These are phyloP conservation scores for Mollisiaceae sp. DNA, from an alignment of 2,329 filamentous ascomycete species.

Conservation along the genomic window DNA sequence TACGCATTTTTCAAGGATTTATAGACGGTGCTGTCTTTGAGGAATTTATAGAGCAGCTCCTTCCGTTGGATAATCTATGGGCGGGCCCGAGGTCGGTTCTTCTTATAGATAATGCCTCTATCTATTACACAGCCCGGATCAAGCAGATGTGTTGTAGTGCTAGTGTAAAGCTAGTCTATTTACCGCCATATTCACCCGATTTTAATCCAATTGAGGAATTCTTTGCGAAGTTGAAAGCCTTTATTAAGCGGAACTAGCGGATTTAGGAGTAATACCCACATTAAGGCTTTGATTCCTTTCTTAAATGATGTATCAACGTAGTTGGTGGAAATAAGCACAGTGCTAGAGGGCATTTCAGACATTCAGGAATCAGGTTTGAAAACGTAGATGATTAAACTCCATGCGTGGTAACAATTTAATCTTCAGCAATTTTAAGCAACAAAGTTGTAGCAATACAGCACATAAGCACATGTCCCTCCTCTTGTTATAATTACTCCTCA, in stretches of 20 bases:
- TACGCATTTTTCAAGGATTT: slow-evolving; percentile 36
- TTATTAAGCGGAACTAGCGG: slow-evolving; percentile 38
- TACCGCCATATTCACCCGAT: slow-evolving; percentile 36
- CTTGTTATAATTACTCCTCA: slow-evolving; percentile 18
- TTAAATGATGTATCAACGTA: slow-evolving; percentile 36
- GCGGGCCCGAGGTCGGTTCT: slow-evolving; percentile 44
- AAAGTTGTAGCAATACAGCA: not conserved
- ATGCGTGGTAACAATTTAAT: not conserved
- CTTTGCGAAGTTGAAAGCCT: slow-evolving; percentile 37
- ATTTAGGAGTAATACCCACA: slow-evolving; percentile 25
- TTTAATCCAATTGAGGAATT: slow-evolving; percentile 39
- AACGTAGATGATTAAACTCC: not conserved
- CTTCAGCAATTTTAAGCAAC: not conserved
- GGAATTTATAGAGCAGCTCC: slow-evolving; percentile 42
- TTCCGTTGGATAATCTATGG: slow-evolving; percentile 41
- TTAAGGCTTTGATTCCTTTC: slow-evolving; percentile 34
- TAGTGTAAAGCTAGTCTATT: slow-evolving; percentile 33
- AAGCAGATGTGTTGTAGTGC: slow-evolving; percentile 38
- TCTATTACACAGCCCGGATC: slow-evolving; percentile 38
- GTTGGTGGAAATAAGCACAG: slow-evolving; percentile 32
- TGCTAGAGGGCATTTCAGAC: slow-evolving; percentile 24
- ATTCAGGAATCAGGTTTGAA: slow-evolving; percentile 20
- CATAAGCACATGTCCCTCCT: not conserved
- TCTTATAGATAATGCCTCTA: slow-evolving; percentile 45
- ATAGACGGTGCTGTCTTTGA: slow-evolving; percentile 39